phyloP scores from a whole-genome alignment of 441 rosid genomes.

The Syzygium malaccense region DNA sequence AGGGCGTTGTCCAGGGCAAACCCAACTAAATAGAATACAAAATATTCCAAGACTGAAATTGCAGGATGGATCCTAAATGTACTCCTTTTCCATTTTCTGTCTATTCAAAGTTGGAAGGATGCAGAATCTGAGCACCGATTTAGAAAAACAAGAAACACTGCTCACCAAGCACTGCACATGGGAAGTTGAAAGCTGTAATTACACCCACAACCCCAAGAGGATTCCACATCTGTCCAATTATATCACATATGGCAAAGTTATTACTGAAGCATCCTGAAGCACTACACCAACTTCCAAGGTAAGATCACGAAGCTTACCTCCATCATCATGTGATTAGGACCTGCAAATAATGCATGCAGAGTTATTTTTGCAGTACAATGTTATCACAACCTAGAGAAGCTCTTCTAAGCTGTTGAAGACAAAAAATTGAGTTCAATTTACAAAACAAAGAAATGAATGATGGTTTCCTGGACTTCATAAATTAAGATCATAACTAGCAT shows the following conservation, averaged over 20 bases:
- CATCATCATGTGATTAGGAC: slow-evolving; percentile 94
- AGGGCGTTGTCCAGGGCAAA: background rate
- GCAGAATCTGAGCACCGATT: background rate
- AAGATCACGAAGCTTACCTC: slow-evolving; percentile 45
- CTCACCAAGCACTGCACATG: slow-evolving; percentile 97
- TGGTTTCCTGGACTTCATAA: background rate
- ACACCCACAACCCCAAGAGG: slow-evolving; percentile 97
- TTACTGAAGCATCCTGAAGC: background rate
- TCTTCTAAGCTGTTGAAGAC: background rate
- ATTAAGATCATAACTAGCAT: background rate
- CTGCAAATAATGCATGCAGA: slow-evolving; percentile 31
- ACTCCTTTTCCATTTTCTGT: background rate
- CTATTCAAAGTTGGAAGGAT: background rate
- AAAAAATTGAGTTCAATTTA: background rate
- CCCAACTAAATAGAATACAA: background rate
- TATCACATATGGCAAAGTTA: background rate
- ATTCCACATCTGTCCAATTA: slow-evolving; percentile 76
- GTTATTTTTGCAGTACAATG: slow-evolving; percentile 4
- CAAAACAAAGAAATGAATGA: background rate
- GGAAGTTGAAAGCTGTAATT: slow-evolving; percentile 94
- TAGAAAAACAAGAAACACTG: slow-evolving; percentile 2
- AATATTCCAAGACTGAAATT: background rate
- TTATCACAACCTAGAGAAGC: background rate
- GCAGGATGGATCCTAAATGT: background rate
- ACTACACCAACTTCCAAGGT: background rate